Base-by-base conservation (phyloP, 441 rosid species). In the Croton laevigatus region DNA sequence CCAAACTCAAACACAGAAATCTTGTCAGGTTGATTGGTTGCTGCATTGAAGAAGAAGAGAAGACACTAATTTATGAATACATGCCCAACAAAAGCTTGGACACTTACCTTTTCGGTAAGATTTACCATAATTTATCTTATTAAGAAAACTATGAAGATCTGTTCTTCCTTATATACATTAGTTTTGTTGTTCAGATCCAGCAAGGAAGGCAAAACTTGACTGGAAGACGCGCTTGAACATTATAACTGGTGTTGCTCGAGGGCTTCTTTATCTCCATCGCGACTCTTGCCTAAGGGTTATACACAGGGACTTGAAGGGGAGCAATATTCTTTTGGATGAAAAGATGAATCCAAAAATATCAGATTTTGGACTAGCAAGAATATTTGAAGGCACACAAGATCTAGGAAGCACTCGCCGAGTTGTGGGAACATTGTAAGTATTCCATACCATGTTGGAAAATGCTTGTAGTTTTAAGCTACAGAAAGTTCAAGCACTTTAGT, bases 261-360 rank as follows among this genome's bases (percentile, higher is more conserved):
- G 82, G 6, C 62, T 79, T 22, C 61, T 75, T 36, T 79, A 79
- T 19, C 76, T 79, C 9, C 82, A 79, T 16, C 53, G 71, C 3
- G 76, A 74, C 8, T 74, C 78, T 27, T 23, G 63, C 7, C 65
- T 78, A 20, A 53, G 63, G 36, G 51, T 78, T 36, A 78, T 78
- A 58, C 79, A 75, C 16, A 17, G 73, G 0, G 73, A 69, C 49
- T 42, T 74, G 11, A 74, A 74, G 53, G 45, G 52, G 4, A 23
- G 61, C 11, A 69, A 74, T 1, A 69, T 74, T 51, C 70, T 74
- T 11, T 44, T 63, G 8, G 73, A 74, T 52, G 72, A 55, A 10
- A 63, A 69, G 6, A 66, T 75, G 75, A 66, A 55, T 7, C 77
- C 75, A 3, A 79, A 79, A 59, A 79, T 79, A 3, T 61, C 77